Percentiles rank a stretch among this genome's conserved stretches.
phyloP scores from a whole-genome alignment of 495 filamentous ascomycete genomes.

The Opeltia flavorubescens region DNA sequence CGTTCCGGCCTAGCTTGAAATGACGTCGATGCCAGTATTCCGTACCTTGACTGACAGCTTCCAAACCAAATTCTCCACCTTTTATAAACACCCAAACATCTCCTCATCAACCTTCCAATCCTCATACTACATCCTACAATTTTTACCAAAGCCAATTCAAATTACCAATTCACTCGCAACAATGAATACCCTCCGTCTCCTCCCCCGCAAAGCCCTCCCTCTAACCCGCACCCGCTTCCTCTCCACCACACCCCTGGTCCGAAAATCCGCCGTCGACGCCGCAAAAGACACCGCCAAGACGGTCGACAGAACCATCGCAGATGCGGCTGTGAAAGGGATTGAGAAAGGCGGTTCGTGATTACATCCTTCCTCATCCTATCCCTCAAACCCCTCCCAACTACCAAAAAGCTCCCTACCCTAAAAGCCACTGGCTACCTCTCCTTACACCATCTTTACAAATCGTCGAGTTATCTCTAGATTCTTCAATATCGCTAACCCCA shows the following conservation, averaged over 20 bases:
- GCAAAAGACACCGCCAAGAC: conserved; percentile 43
- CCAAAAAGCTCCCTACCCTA: too few relatives aligned
- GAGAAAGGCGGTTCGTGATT: conserved; percentile 39
- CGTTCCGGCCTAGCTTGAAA: neutral
- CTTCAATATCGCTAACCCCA: too few relatives aligned
- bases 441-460: too few relatives aligned
- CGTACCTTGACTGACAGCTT: neutral
- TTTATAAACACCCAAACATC: neutral
- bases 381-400: too few relatives aligned
- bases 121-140: neutral
- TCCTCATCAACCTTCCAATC: neutral
- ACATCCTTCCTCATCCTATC: neutral
- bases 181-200: conserved; percentile 1
- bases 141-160: too few relatives aligned
- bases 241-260: conserved; percentile 1
- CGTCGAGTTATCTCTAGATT: too few relatives aligned
- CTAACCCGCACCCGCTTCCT: conserved; percentile 2
- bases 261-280: conserved; percentile 25
- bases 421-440: too few relatives aligned
- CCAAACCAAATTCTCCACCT: neutral
- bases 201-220: conserved; percentile 1
- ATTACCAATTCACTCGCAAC: neutral
- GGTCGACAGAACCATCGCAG: conserved; percentile 38
- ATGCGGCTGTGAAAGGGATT: conserved; percentile 46
- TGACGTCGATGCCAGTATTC: neutral